Evolutionary conservation across 2,329 filamentous ascomycete genomes (phyloP), one percentile per base, ranked within the genome.

Genomic region (Talaromyces funiculosus): DNA sequence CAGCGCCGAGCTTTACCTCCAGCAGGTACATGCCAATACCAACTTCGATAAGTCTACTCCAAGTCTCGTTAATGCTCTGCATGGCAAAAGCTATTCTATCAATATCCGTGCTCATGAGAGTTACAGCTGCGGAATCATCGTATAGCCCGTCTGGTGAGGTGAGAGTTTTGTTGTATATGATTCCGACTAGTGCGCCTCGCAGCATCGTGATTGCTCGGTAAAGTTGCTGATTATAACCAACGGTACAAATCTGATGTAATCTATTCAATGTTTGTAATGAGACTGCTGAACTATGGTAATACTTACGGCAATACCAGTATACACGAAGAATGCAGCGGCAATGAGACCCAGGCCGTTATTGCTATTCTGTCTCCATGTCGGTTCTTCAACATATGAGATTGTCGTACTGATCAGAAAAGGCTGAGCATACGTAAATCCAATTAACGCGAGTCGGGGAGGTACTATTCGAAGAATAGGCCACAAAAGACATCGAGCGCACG

Each of bases 71-170:
- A 58, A 80, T 69, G 3, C 67, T 71, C 31, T 71, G 68, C 69
- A 75, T 72, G n/a, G 75, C 75, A 16, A 71, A 66, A 3, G 72
- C 72, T 8, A 80, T 76, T 31, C 76, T 66, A 61, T 80, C 77
- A 7, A 78, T 71, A 64, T 80, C 77, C 1, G 77, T 73, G 55
- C 74, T 78, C 77, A 80, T 79, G n/a, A 79, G 64, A 6, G 76
- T 79, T n/a, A 79, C 63, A 1, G 77, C 73, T 26, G 73, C 70
- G 18, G 71, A 69, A 1, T 72, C 69, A 31, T 74, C 37, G 29
- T 42, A 18, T 4, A 42, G 6, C 7, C 18, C 40, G 20, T 42
- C 40, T 42, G 40, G 18, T 4, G 40, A 42, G 9, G 40, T 42
- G 2, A 59, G 31, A 31, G 47, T 33, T 43, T 59, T 40, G 26